phyloP scores from a whole-genome alignment of 768 basidiomycete species.

The Lanmaoa pseudosensibilis region DNA sequence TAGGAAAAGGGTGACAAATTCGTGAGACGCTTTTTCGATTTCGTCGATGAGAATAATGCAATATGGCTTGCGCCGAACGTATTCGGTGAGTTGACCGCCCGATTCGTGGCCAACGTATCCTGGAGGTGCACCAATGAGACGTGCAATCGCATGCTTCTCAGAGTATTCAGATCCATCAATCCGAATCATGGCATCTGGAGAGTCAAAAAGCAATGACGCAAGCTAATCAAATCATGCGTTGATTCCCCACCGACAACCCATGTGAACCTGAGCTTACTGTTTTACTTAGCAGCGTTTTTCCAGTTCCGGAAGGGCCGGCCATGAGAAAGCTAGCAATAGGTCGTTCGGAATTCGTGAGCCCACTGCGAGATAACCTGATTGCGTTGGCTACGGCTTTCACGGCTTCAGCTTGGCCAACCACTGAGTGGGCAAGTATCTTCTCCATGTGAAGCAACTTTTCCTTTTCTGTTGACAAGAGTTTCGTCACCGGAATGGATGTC shows the following conservation, averaged over 20 bases:
- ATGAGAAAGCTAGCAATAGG: conserved; percentile 94
- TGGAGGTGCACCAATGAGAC: conserved; percentile 70
- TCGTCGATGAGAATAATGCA: conserved; percentile 84
- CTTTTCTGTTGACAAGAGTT: conserved; percentile 84
- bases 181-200: conserved; percentile 87
- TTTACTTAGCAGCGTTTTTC: conserved; percentile 88
- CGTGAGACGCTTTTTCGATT: conserved; percentile 87
- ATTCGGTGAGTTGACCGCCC: conserved; percentile 91
- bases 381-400: conserved; percentile 93
- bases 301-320: conserved; percentile 89
- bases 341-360: conserved; percentile 82
- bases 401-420: conserved; percentile 90
- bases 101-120: conserved; percentile 92
- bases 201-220: conserved; percentile 86
- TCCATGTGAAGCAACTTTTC: conserved; percentile 90
- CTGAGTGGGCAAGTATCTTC: conserved; percentile 69
- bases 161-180: conserved; percentile 95
- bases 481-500: conserved; percentile 90
- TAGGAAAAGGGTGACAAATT: conserved; percentile 67
- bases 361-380: conserved; percentile 87
- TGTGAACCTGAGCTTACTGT: conserved; percentile 52
- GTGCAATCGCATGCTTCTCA: conserved; percentile 73
- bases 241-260: background rate
- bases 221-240: conserved; percentile 49
- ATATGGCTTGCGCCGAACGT: conserved; percentile 89